Conservation (phyloP, 176 grass and related monocot species). For the Triticum urartu region DNA sequence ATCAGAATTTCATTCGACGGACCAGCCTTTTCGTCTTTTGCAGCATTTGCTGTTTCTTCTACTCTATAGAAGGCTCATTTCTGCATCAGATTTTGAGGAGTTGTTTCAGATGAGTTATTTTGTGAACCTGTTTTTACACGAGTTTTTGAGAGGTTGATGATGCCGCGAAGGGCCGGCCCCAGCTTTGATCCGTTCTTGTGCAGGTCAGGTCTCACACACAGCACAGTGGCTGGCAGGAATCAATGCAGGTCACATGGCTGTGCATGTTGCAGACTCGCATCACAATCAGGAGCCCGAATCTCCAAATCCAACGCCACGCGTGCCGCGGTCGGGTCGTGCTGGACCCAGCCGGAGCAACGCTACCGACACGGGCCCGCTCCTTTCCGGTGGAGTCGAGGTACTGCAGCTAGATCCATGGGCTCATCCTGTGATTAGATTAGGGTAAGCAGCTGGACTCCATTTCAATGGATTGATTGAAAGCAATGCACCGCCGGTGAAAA, state of each 20-base stretch:
- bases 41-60: neutral
- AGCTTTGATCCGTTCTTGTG: neutral
- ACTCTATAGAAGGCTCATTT: neutral
- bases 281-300: slow-evolving; percentile 24
- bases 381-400: neutral
- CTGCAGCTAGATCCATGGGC: neutral
- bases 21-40: neutral
- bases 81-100: neutral
- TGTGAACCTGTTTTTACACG: neutral
- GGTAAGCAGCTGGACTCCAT: neutral
- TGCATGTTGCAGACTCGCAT: neutral
- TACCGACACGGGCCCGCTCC: neutral
- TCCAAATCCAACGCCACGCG: neutral
- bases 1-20: neutral
- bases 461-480: neutral
- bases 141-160: neutral
- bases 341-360: neutral
- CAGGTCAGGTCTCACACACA: neutral
- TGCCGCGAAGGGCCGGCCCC: neutral
- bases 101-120: neutral
- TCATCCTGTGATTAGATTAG: neutral
- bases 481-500: neutral
- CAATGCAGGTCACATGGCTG: slow-evolving; percentile 35
- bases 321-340: neutral
- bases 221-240: neutral